These are phyloP conservation scores for Naganishia sp. DNA, from an alignment of 1,284 basidiomycete genomes.

Conservation along the genomic window DNA sequence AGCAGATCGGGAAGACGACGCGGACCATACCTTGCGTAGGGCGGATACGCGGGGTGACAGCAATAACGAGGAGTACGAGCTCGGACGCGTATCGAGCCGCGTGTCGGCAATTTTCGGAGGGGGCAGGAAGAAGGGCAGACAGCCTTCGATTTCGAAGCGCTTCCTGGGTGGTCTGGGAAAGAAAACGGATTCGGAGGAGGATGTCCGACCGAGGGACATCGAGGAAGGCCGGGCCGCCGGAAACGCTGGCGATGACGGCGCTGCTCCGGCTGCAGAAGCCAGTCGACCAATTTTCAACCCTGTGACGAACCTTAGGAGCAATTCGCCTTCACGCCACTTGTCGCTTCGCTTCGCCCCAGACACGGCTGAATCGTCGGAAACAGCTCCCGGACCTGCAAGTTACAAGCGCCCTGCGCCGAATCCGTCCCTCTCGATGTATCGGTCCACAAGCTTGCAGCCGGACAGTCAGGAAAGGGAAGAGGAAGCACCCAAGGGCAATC, in stretches of 20 bases:
- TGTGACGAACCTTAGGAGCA: slow-evolving; percentile 34
- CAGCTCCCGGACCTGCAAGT: slow-evolving; percentile 46
- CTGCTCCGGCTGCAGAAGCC: neutral
- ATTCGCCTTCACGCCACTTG: slow-evolving; percentile 33
- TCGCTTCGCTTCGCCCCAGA: slow-evolving; percentile 48
- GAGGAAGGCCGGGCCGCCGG: slow-evolving; percentile 11
- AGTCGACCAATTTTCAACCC: slow-evolving; percentile 31
- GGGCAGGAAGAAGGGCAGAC: slow-evolving; percentile 23
- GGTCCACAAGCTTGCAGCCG: slow-evolving; percentile 43
- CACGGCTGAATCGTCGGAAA: slow-evolving; percentile 41
- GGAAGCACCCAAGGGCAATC: slow-evolving; percentile 16
- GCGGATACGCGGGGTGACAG: slow-evolving; percentile 7
- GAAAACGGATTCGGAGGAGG: slow-evolving; percentile 7
- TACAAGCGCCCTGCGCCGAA: slow-evolving; percentile 43
- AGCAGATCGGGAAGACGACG: slow-evolving; percentile 10
- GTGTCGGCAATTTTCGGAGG: slow-evolving; percentile 19
- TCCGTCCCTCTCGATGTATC: slow-evolving; percentile 46
- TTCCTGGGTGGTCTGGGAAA: slow-evolving; percentile 13
- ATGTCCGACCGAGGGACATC: slow-evolving; percentile 12
- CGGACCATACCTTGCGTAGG: neutral
- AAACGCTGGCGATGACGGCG: neutral
- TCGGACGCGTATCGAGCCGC: slow-evolving; percentile 12
- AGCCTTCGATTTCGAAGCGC: slow-evolving; percentile 17
- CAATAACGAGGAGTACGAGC: slow-evolving; percentile 8
- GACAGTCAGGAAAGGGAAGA: slow-evolving; percentile 26